Evolutionary conservation across 371 early-diverging fungal species (phyloP), one percentile per base, ranked within the genome.

Genomic region (Saksenaea vasiformis): DNA sequence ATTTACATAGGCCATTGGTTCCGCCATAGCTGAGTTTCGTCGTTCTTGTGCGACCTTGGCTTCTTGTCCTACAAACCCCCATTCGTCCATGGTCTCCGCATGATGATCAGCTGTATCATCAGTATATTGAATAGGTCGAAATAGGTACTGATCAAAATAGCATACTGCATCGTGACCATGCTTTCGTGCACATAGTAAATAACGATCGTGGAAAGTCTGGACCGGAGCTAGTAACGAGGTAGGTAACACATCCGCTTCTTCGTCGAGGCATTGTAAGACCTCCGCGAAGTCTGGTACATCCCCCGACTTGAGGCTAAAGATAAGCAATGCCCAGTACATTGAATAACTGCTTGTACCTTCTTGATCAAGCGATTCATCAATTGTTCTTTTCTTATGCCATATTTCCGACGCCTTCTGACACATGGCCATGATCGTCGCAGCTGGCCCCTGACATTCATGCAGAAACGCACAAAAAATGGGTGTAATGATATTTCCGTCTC

Each of bases 71-170:
- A 47, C 51, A 47, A 47, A 47, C 22, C 51, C 51, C 51, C n/a
- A 26, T 39, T 35, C 26, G 14, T 1, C n/a, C 51, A 38, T 28
- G 56, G 11, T 44, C 38, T 31, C 58, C 55, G 35, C 69, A 34
- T 56, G 39, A 2, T 10, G 19, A 8, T 39, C 54, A 51, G 35
- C 51, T 10, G 47, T 61, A 24, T 68, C 57, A 28, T 72, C 69
- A 22, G 72, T 72, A n/a, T 63, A 67, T 24, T 65, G 56, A 3
- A 74, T 64, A 5, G 36, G 17, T 9, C 38, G 69, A 53, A 74
- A 76, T 65, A 79, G 61, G 27, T 79, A 79, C 15, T 61, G 58
- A 8, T 64, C 7, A 68, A 76, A 79, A 67, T 76, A 79, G 59
- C 79, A 79, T 9, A 35, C 27, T 7, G 58, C 34, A 13, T 28